Evolutionary conservation across 495 filamentous ascomycete genomes (phyloP).

Genomic region (Aspergillus hancockii): DNA sequence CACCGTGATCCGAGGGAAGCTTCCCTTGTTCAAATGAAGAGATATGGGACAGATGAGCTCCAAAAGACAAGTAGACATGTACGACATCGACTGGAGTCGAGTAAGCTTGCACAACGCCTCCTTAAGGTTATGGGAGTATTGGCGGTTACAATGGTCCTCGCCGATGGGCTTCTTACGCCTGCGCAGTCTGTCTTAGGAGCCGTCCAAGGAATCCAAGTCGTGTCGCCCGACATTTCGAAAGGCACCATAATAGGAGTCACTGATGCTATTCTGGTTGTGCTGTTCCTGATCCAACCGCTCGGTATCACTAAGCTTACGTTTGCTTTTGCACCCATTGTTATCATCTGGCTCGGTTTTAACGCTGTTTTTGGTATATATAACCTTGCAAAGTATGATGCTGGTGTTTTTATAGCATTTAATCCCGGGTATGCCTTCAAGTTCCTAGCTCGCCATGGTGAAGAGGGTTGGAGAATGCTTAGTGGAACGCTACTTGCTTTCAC

Average conservation of each 20-base stretch:
- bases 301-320: constrained; percentile 65
- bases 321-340: constrained; percentile 70
- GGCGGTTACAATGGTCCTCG: constrained; percentile 69
- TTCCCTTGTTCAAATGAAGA: constrained; percentile 60
- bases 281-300: constrained; percentile 71
- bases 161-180: constrained; percentile 44
- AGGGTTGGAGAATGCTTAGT: constrained; percentile 68
- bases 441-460: constrained; percentile 59
- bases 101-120: constrained; percentile 46
- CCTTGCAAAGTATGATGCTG: constrained; percentile 60
- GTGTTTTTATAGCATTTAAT: constrained; percentile 68
- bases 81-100: constrained; percentile 59
- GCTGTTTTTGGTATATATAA: constrained; percentile 70
- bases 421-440: constrained; percentile 64
- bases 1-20: constrained; percentile 26
- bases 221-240: constrained; percentile 39
- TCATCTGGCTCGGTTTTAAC: constrained; percentile 73
- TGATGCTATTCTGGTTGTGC: constrained; percentile 66
- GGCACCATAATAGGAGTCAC: constrained; percentile 64
- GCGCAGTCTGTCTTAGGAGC: constrained; percentile 28
- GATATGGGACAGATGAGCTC: constrained; percentile 57
- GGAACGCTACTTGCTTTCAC: constrained; percentile 73
- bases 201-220: constrained; percentile 55
- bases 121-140: constrained; percentile 70
- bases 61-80: constrained; percentile 50